A percentile compares a stretch with the other conserved stretches of the same genome.
These are phyloP conservation scores for Fragosphaeria purpurea DNA, from an alignment of 2,329 filamentous ascomycete species.

Conservation along the genomic window DNA sequence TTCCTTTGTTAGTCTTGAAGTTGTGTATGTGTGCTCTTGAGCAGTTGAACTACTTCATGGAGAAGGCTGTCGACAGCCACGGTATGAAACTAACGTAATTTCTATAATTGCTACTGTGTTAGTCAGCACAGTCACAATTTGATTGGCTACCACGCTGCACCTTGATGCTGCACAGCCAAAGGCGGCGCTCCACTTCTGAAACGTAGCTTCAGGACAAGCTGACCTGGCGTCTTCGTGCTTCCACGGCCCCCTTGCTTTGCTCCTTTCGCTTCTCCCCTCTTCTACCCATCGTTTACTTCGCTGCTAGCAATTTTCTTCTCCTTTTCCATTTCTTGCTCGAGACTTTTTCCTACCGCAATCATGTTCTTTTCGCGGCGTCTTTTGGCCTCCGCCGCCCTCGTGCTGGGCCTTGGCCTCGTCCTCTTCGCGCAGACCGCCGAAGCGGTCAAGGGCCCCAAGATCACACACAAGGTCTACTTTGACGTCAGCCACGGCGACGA, in stretches of 20 bases:
- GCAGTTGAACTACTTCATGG: no score
- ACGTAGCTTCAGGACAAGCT: constrained; percentile 9
- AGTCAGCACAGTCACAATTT: no score
- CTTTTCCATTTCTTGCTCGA: neutral
- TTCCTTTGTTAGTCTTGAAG: no score
- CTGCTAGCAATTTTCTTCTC: neutral
- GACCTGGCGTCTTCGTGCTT: constrained; percentile 1
- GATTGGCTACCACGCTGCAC: no score
- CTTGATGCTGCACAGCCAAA: no score
- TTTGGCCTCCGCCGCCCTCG: constrained; percentile 61
- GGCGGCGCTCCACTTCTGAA: constrained; percentile 2
- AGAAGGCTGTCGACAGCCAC: no score
- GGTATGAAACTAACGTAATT: no score
- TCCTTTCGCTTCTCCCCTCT: neutral
- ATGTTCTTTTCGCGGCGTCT: constrained; percentile 71
- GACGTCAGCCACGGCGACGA: constrained; percentile 71
- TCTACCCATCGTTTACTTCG: neutral
- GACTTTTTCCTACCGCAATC: neutral
- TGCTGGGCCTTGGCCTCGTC: constrained; percentile 64
- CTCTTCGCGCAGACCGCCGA: constrained; percentile 67
- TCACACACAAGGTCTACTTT: constrained; percentile 92
- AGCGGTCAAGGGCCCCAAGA: constrained; percentile 79
- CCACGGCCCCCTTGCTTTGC: neutral
- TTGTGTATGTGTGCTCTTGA: no score
- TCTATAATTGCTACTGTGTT: no score